Evolutionary conservation across 108 stramenopile genomes (phyloP), one percentile per base, ranked within the genome.

Genomic region (Skeletonema costatum): DNA sequence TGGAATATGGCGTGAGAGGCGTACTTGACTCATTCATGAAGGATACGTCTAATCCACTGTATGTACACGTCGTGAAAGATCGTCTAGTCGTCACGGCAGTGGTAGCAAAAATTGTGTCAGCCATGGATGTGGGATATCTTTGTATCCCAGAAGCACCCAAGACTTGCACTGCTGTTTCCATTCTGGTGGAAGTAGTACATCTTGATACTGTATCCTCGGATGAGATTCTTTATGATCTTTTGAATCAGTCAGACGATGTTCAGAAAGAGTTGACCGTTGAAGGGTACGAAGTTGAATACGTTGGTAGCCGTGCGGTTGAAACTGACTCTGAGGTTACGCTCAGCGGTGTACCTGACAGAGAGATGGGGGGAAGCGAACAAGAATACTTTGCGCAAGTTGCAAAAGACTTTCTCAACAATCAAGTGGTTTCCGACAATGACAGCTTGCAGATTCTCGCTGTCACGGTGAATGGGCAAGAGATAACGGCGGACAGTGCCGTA

Each of bases 71-170:
- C 6, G 17, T 66, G 2, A 51, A 68, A 17, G 67, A 80, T 62
- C 60, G 48, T 17, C 62, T 80, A 29, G 59, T 63, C 21, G 73
- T 80, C 29, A 59, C 58, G 14, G 39, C 65, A 32, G 60, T 73
- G 19, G 31, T 39, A 46, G 78, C 67, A 32, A 62, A 33, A 16
- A 39, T 67, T 46, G 50, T 68, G 38, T 66, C 78, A 4, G 67
- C 78, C n/a, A 66, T 66, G 19, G 63, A 63, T 19, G 41, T 80
- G 29, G 78, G 78, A 56, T 80, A 73, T 60, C 46, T 80, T 4
- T 80, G 78, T 51, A 64, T 72, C 29, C 78, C 78, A 38, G 62
- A 66, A 16, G 66, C 78, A 59, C 78, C 78, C 29, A 46, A 73
- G 51, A 63, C 50, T 16, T 80, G 78, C 61, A 80, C 70, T 36